These are phyloP conservation scores for Populus tomentosa DNA, from an alignment of 441 rosid species.

Conservation along the genomic window DNA sequence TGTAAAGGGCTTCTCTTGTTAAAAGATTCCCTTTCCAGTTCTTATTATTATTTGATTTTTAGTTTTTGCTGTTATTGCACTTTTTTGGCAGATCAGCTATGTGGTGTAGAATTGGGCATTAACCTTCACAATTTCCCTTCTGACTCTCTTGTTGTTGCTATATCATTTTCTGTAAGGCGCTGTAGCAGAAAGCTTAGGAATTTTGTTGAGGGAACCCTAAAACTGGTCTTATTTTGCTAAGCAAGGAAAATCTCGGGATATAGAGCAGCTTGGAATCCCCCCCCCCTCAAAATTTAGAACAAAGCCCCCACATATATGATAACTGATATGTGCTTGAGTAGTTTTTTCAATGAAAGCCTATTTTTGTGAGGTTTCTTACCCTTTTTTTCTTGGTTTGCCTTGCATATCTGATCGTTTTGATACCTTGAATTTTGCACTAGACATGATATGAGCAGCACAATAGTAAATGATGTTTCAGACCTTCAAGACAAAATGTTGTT, in stretches of 20 bases:
- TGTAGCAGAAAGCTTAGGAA: background rate
- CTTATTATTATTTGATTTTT: background rate
- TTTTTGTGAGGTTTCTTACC: background rate
- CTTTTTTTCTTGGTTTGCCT: background rate
- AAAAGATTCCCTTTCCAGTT: background rate
- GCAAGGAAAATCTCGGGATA: background rate
- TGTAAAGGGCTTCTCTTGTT: background rate
- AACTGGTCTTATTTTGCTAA: background rate
- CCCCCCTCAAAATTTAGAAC: background rate
- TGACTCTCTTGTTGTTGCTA: background rate
- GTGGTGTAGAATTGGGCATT: background rate
- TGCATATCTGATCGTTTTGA: background rate
- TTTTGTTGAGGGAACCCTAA: background rate
- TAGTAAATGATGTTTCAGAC: background rate
- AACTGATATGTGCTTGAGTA: background rate
- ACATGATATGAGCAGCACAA: background rate
- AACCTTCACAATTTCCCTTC: background rate
- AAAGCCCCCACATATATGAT: background rate
- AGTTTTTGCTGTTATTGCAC: background rate
- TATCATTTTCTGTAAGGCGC: background rate
- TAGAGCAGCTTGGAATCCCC: background rate
- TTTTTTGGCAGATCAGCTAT: background rate
- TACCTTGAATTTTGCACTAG: background rate
- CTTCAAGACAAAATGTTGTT: background rate
- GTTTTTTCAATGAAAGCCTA: background rate